A percentile compares a stretch with the other conserved stretches of the same genome.
These are phyloP conservation scores for Aspergillus proliferans DNA, from an alignment of 2,329 filamentous ascomycete genomes.

Conservation along the genomic window DNA sequence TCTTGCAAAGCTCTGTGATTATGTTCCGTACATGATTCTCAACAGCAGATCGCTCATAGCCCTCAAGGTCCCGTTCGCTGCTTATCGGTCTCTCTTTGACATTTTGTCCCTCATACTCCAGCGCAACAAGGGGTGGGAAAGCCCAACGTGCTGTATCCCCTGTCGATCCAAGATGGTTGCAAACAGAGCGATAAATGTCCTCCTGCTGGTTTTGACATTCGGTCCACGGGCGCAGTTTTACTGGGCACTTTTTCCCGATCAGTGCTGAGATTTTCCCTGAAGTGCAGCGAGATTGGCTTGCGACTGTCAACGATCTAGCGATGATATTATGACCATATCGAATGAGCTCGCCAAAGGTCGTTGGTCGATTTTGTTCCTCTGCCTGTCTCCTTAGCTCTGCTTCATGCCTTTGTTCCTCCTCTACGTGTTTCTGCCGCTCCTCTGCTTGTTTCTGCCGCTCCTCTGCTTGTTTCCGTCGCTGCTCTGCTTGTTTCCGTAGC, in stretches of 20 bases:
- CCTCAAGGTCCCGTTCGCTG: constrained; percentile 15
- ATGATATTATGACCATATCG: constrained; percentile 16
- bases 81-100: constrained; percentile 10
- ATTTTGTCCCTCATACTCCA: constrained; percentile 9
- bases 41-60: constrained; percentile 16
- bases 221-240: constrained; percentile 8
- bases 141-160: not conserved
- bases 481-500: not conserved
- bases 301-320: constrained; percentile 16
- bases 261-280: constrained; percentile 17
- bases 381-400: not conserved
- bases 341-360: constrained; percentile 8
- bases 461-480: constrained; percentile 4
- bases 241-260: constrained; percentile 4
- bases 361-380: not conserved
- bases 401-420: not conserved
- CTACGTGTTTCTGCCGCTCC: constrained; percentile 2
- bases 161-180: no score
- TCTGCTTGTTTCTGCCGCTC: not conserved
- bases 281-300: constrained; percentile 16
- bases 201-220: not conserved
- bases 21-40: constrained; percentile 14
- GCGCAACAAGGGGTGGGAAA: constrained; percentile 10
- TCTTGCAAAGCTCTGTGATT: constrained; percentile 1
- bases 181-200: no score